Base-by-base conservation (phyloP, 2,329 filamentous ascomycete species). In the Stylonectria norvegica region DNA sequence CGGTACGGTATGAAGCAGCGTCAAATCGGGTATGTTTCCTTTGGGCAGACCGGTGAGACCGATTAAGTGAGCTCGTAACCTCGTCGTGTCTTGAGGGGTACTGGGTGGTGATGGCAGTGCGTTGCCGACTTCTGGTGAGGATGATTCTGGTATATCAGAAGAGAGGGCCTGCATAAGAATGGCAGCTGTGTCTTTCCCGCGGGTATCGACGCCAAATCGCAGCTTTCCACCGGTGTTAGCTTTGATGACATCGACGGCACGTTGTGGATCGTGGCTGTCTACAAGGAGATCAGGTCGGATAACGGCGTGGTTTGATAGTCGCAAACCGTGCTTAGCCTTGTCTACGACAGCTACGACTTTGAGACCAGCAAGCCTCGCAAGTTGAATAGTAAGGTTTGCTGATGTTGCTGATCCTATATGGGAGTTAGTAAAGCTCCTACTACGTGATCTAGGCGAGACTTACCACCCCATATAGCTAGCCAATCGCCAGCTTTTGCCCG, bases 401-500 rank as follows among this genome's bases (percentile, higher is more conserved):
- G 79, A 84, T 0, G 80, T 85, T 5, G 81, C 83, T 2, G 81
- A 85, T 6, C 71, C 73, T 76, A 11, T 5, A 11, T n/a, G 17
- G n/a, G 6, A 10, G 19, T 35, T n/a, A n/a, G 9, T 19, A 11
- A 11, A n/a, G n/a, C n/a, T n/a, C 20, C 14, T 9, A 12, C n/a
- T n/a, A 20, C 12, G 19, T 15, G 17, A 20, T 12, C 5, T 28
- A 15, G 20, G 22, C 5, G 12, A 17, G 5, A 36, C 67, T 56
- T 49, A 70, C 77, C 83, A 45, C 84, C 84, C 83, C 83, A 87
- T 33, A 88, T 76, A 2, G 76, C 79, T 34, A 88, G 62, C 75
- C 81, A 87, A 42, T 88, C 83, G 0, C 80, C 82, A 0, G 60
- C 51, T 29, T 67, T 66, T 2, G 79, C 73, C 12, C 79, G 65